These are phyloP conservation scores for Daldinia vernicosa DNA, from an alignment of 495 filamentous ascomycete species.

Conservation along the genomic window DNA sequence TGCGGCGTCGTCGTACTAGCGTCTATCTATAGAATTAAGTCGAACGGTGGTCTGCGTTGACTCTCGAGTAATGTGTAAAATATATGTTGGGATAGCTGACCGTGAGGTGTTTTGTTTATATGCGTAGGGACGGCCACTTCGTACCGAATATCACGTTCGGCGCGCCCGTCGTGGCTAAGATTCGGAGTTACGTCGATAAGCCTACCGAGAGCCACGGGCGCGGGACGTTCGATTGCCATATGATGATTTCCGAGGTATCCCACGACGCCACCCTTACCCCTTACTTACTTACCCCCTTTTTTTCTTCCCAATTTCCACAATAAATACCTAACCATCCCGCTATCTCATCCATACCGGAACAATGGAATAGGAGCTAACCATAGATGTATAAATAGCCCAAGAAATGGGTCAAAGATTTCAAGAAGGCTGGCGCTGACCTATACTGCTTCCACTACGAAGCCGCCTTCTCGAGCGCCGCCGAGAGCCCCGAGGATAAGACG, in stretches of 20 bases:
- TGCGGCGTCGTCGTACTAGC: neutral
- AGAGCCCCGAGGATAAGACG: conserved; percentile 72
- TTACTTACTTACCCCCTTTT: neutral
- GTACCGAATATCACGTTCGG: conserved; percentile 99
- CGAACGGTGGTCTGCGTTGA: too few species aligned
- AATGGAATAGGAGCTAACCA: neutral
- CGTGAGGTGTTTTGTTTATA: neutral
- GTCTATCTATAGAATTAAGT: neutral
- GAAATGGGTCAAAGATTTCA: conserved; percentile 96
- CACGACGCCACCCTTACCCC: neutral
- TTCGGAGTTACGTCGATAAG: conserved; percentile 79
- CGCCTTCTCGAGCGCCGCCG: conserved; percentile 87
- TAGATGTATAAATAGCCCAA: conserved; percentile 70
- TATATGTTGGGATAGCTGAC: neutral
- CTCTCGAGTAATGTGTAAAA: neutral
- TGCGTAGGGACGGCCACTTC: conserved; percentile 83
- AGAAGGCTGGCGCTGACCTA: conserved; percentile 91
- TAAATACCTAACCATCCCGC: neutral
- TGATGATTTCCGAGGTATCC: conserved; percentile 97
- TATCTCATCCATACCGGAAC: neutral
- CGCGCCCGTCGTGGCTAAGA: conserved; percentile 89
- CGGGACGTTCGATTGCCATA: conserved; percentile 98
- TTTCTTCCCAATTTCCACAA: neutral
- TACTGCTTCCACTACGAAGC: conserved; percentile 99
- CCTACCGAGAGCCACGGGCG: conserved; percentile 65